phyloP scores from a whole-genome alignment of 768 basidiomycete genomes.

The Galerina sulciceps region DNA sequence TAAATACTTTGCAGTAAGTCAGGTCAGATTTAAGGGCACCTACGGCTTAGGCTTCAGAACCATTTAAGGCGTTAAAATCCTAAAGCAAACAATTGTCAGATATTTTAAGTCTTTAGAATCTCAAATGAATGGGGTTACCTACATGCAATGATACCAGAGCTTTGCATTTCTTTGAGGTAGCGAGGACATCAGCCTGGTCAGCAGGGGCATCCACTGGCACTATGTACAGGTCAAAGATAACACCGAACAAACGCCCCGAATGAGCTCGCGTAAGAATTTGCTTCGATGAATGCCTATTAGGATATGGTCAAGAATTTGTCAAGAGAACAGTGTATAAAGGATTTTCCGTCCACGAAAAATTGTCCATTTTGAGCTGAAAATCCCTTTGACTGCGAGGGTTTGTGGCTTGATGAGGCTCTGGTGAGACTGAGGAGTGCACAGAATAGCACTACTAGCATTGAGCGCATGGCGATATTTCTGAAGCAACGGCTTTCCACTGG shows the following conservation, averaged over 20 bases:
- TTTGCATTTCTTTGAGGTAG: conserved; percentile 51
- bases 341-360: conserved; percentile 53
- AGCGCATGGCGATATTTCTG: not conserved
- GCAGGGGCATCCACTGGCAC: conserved; percentile 64
- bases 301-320: not conserved
- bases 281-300: conserved; percentile 50
- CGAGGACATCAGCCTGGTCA: conserved; percentile 54
- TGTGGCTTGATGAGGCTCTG: conserved; percentile 1
- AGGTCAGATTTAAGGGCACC: conserved; percentile 44
- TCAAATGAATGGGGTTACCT: conserved; percentile 35
- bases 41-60: conserved; percentile 47
- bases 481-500: not conserved
- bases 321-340: conserved; percentile 39
- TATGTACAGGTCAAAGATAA: conserved; percentile 18
- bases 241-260: not conserved
- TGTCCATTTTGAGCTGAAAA: conserved; percentile 46
- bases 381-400: conserved; percentile 34
- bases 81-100: conserved; percentile 9
- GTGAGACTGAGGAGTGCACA: conserved; percentile 7
- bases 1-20: conserved; percentile 52
- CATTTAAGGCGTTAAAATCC: conserved; percentile 50
- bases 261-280: conserved; percentile 53
- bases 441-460: conserved; percentile 2
- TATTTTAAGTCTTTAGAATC: not conserved
- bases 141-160: conserved; percentile 54